These are phyloP conservation scores for Aspergillus taichungensis DNA, from an alignment of 495 filamentous ascomycete species.

Conservation along the genomic window DNA sequence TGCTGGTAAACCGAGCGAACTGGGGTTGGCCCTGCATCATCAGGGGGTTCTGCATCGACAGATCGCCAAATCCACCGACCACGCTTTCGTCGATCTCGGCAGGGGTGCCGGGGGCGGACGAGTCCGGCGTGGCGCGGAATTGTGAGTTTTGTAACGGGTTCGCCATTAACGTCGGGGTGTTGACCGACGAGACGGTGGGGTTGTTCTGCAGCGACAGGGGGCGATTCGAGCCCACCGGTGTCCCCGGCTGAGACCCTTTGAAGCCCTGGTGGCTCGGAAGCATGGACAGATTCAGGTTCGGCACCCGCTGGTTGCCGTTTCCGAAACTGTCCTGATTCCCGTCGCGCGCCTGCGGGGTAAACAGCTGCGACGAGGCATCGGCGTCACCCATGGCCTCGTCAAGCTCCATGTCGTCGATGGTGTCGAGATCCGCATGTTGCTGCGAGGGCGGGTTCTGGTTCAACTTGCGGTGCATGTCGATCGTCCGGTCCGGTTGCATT, in stretches of 20 bases:
- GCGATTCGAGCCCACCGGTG: slow-evolving; percentile 65
- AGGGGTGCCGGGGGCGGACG: slow-evolving; percentile 66
- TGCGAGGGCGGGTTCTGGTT: slow-evolving; percentile 33
- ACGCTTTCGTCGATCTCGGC: slow-evolving; percentile 54
- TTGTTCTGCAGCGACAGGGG: slow-evolving; percentile 71
- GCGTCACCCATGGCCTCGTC: slow-evolving; percentile 66
- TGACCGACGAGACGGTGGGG: slow-evolving; percentile 95
- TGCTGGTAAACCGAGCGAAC: slow-evolving; percentile 33
- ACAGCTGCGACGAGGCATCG: slow-evolving; percentile 55
- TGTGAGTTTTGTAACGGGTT: slow-evolving; percentile 54
- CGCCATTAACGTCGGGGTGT: slow-evolving; percentile 78
- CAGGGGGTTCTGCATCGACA: slow-evolving; percentile 50
- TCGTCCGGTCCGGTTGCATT: slow-evolving; percentile 31
- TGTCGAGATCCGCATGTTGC: slow-evolving; percentile 62
- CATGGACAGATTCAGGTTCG: slow-evolving; percentile 67
- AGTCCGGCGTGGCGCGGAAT: slow-evolving; percentile 61
- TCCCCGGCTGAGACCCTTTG: slow-evolving; percentile 75
- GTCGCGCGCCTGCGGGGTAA: slow-evolving; percentile 45
- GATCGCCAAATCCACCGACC: slow-evolving; percentile 40
- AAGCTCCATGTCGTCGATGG: slow-evolving; percentile 94
- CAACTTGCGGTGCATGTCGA: slow-evolving; percentile 37
- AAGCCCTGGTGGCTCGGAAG: slow-evolving; percentile 67
- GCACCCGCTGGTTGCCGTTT: slow-evolving; percentile 56
- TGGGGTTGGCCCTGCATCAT: slow-evolving; percentile 48
- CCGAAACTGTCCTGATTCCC: slow-evolving; percentile 54